Conservation (phyloP, 371 early-diverging fungal genomes). For the Mucor mucedo region DNA sequence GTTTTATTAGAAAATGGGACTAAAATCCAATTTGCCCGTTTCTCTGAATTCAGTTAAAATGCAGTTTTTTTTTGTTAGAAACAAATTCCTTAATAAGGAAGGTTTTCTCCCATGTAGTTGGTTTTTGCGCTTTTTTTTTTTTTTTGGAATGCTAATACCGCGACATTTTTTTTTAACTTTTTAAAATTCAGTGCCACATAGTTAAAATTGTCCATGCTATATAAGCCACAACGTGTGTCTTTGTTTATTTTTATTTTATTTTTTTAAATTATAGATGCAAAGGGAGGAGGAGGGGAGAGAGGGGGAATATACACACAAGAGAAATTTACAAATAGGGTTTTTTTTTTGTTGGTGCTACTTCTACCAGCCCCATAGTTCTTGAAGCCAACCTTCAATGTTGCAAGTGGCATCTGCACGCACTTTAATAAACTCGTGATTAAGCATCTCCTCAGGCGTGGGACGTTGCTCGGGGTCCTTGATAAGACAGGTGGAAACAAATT, state of each 20-base stretch:
- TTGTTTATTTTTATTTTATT: neutral
- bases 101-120: too few relatives aligned
- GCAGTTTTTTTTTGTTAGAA: too few relatives aligned
- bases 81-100: too few relatives aligned
- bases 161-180: neutral
- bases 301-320: neutral
- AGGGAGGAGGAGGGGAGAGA: neutral
- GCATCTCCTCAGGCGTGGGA: slow-evolving; percentile 78
- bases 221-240: neutral
- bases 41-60: too few relatives aligned
- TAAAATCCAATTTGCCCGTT: too few relatives aligned
- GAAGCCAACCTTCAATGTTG: slow-evolving; percentile 56
- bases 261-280: neutral
- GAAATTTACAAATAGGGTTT: neutral
- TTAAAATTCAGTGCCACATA: neutral
- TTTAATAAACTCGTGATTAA: slow-evolving; percentile 67
- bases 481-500: slow-evolving; percentile 78
- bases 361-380: slow-evolving; percentile 62
- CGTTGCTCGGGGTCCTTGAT: slow-evolving; percentile 80
- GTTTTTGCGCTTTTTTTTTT: too few relatives aligned
- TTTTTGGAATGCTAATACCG: too few relatives aligned
- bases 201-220: too few relatives aligned
- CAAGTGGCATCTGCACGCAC: slow-evolving; percentile 52
- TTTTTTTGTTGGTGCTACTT: too few relatives aligned
- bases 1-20: too few relatives aligned